These are phyloP conservation scores for cucumber (Cucumis sativus) DNA, from an alignment of 306 rosid genomes.

Conservation along the genomic window DNA sequence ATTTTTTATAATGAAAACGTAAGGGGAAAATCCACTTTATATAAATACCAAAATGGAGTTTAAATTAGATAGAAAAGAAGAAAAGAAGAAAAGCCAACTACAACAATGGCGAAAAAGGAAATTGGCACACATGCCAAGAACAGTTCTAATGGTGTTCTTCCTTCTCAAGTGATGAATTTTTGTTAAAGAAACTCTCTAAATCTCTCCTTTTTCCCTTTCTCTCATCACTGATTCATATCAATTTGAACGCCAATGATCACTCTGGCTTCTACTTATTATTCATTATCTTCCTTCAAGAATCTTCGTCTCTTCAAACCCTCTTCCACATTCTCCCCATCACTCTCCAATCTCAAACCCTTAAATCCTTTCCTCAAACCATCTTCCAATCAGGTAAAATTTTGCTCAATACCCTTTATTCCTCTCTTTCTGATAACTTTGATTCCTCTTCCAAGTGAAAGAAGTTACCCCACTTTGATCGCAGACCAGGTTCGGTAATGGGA, in stretches of 20 bases:
- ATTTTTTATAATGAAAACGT: too few species aligned
- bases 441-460: neutral
- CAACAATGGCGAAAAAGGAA: neutral
- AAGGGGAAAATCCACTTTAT: too few species aligned
- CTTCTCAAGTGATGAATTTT: neutral
- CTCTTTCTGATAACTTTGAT: neutral
- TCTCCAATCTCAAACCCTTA: constrained; percentile 1
- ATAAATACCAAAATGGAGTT: too few species aligned
- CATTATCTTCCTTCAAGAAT: neutral
- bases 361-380: neutral
- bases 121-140: neutral
- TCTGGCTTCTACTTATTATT: neutral
- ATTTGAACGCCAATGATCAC: constrained; percentile 1
- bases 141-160: neutral
- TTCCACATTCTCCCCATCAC: constrained; percentile 4
- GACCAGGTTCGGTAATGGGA: constrained; percentile 9
- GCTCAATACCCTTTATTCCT: neutral
- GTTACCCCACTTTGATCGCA: neutral
- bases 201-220: neutral
- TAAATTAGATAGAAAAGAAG: too few species aligned
- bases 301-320: constrained; percentile 6
- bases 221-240: neutral
- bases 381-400: constrained; percentile 4
- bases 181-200: neutral
- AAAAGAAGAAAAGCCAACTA: too few species aligned